Evolutionary conservation across 805 yeast genomes (phyloP).

Genomic region (Ogataea saltuana): DNA sequence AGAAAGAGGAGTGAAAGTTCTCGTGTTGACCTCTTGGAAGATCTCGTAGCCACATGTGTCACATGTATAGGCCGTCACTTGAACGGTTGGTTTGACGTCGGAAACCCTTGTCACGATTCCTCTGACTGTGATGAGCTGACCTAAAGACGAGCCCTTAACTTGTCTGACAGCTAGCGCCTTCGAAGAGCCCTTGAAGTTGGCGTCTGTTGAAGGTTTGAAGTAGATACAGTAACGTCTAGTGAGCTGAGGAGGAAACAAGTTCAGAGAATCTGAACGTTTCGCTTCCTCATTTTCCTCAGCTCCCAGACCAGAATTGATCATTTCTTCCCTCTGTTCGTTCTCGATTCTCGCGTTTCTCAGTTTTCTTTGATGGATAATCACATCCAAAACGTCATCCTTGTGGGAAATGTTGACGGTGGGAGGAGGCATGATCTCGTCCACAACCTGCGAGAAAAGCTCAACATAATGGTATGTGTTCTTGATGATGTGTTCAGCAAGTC

Average conservation of each 20-base stretch:
- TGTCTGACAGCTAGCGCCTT: slow-evolving; percentile 87
- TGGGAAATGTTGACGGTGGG: slow-evolving; percentile 81
- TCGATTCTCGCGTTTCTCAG: slow-evolving; percentile 75
- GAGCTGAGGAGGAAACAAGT: slow-evolving; percentile 79
- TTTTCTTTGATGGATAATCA: slow-evolving; percentile 85
- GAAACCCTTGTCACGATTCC: slow-evolving; percentile 95
- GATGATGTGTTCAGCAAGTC: slow-evolving; percentile 57
- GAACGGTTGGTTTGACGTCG: slow-evolving; percentile 91
- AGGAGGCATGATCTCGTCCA: slow-evolving; percentile 82
- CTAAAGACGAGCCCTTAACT: slow-evolving; percentile 79
- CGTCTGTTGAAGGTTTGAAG: slow-evolving; percentile 70
- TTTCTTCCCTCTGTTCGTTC: slow-evolving; percentile 66
- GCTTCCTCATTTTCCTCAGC: slow-evolving; percentile 19
- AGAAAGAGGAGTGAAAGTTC: slow-evolving; percentile 79
- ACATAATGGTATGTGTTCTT: slow-evolving; percentile 77
- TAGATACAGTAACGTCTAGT: slow-evolving; percentile 86
- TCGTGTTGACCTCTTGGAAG: slow-evolving; percentile 89
- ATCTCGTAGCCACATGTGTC: slow-evolving; percentile 96
- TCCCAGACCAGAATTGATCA: slow-evolving; percentile 43
- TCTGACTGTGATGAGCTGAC: slow-evolving; percentile 83
- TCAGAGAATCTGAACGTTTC: slow-evolving; percentile 33
- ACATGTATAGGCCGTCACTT: slow-evolving; percentile 94
- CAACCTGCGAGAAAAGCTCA: slow-evolving; percentile 71
- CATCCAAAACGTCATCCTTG: slow-evolving; percentile 89
- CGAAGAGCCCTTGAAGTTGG: slow-evolving; percentile 36